Conservation (phyloP, 306 rosid species). For the Quercus parvula region DNA sequence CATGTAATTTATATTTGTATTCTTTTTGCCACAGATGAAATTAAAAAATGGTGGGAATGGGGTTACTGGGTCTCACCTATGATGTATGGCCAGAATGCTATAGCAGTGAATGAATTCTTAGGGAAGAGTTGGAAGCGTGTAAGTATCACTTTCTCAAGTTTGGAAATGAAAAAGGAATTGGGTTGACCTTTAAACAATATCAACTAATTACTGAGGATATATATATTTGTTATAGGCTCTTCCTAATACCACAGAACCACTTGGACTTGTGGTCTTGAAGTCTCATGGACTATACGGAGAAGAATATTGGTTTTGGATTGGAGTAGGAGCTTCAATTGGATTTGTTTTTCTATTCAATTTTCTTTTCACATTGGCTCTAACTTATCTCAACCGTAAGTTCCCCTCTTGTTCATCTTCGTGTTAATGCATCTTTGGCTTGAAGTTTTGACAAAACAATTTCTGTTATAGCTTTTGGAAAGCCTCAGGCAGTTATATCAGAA, state of each 20-base stretch:
- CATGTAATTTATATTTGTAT: neutral
- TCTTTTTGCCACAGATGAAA: conserved; percentile 51
- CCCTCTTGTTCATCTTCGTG: neutral
- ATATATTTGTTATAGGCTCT: conserved; percentile 41
- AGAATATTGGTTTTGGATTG: conserved; percentile 90
- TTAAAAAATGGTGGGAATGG: conserved; percentile 77
- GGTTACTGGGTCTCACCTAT: conserved; percentile 62
- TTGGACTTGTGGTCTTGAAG: conserved; percentile 69
- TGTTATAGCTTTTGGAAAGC: conserved; percentile 51
- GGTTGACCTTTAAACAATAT: neutral
- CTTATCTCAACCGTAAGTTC: conserved; percentile 68
- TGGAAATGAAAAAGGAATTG: neutral
- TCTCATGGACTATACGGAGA: conserved; percentile 67
- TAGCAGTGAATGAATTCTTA: conserved; percentile 81
- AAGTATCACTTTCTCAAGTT: neutral
- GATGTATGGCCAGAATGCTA: conserved; percentile 92
- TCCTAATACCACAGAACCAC: conserved; percentile 60
- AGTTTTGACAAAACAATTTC: no score
- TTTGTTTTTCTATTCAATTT: conserved; percentile 67
- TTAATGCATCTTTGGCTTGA: conserved; percentile 16
- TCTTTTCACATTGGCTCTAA: conserved; percentile 59
- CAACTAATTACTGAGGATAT: neutral
- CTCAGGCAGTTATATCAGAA: conserved; percentile 63
- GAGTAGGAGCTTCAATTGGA: conserved; percentile 76
- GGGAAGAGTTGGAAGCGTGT: conserved; percentile 73